A percentile compares a stretch with the other conserved stretches of the same genome.
phyloP scores from a whole-genome alignment of 2,329 filamentous ascomycete genomes.

The Coleophoma crateriformis region DNA sequence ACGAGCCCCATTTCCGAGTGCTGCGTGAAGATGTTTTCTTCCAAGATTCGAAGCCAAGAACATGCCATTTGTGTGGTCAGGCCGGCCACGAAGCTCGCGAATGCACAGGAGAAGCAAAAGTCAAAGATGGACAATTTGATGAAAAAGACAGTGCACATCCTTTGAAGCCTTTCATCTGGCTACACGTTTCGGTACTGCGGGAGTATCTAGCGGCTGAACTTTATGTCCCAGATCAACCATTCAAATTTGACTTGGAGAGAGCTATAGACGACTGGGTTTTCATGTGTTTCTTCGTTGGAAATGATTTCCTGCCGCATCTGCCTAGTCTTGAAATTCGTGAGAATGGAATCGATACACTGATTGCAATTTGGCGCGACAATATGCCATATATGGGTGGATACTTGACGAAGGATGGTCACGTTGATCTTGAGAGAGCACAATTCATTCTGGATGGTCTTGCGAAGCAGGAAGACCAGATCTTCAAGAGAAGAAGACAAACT shows the following conservation, averaged over 20 bases:
- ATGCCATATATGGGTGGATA: slow-evolving; percentile 90
- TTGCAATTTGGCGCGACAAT: slow-evolving; percentile 95
- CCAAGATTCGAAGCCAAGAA: slow-evolving; percentile 75
- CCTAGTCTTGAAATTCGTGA: slow-evolving; percentile 97
- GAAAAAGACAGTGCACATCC: slow-evolving; percentile 68
- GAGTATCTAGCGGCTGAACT: slow-evolving; percentile 93
- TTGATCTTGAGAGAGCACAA: slow-evolving; percentile 82
- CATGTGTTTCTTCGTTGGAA: slow-evolving; percentile 98
- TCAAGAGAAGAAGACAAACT: slow-evolving; percentile 77
- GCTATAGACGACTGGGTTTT: slow-evolving; percentile 98
- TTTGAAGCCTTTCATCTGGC: slow-evolving; percentile 95
- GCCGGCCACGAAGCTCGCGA: slow-evolving; percentile 84
- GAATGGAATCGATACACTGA: slow-evolving; percentile 92
- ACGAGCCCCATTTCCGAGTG: slow-evolving; percentile 95
- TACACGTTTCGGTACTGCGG: slow-evolving; percentile 84
- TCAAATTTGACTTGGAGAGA: slow-evolving; percentile 88
- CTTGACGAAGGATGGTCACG: slow-evolving; percentile 88
- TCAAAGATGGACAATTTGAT: slow-evolving; percentile 73
- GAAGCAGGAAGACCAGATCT: slow-evolving; percentile 90
- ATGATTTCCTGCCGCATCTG: slow-evolving; percentile 95
- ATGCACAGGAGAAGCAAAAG: slow-evolving; percentile 73
- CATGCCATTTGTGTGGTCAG: slow-evolving; percentile 87
- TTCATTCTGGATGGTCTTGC: slow-evolving; percentile 83
- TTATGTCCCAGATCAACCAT: slow-evolving; percentile 73
- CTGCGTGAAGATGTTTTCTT: slow-evolving; percentile 95